phyloP scores from a whole-genome alignment of 139 green algal species.

The Chlorella ohadii region DNA sequence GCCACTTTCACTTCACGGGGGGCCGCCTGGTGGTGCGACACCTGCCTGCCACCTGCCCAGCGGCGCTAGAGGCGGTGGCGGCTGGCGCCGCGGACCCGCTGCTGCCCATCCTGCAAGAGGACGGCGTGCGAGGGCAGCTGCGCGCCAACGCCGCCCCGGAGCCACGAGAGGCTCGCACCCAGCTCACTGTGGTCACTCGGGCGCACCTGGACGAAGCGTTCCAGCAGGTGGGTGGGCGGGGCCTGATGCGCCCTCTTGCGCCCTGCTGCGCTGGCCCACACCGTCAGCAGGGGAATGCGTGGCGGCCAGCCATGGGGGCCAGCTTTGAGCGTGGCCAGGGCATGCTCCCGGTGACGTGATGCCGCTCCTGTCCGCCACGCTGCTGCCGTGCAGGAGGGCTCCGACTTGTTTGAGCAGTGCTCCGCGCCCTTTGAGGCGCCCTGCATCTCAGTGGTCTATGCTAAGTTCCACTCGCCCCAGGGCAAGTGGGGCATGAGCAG shows the following conservation, averaged over 20 bases:
- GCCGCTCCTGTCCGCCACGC: neutral
- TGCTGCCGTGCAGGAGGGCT: neutral
- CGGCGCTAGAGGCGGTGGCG: neutral
- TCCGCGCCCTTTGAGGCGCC: neutral
- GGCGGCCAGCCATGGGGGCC: neutral
- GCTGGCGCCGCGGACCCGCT: neutral
- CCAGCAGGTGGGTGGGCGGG: neutral
- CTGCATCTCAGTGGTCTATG: neutral
- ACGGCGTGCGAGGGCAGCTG: neutral
- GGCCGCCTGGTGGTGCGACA: neutral
- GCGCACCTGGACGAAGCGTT: neutral
- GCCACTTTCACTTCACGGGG: neutral
- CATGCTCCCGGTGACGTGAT: too few species aligned
- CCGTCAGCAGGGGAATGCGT: too few species aligned
- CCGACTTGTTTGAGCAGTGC: neutral
- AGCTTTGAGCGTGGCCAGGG: neutral
- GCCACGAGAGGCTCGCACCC: neutral
- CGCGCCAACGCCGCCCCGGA: neutral
- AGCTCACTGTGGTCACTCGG: neutral
- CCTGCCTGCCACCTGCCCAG: neutral
- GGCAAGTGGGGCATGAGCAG: neutral
- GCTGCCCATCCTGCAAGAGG: neutral
- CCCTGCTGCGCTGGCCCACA: too few species aligned
- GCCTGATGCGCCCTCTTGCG: too few species aligned
- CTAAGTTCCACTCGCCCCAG: neutral